Evolutionary conservation across 2,329 filamentous ascomycete genomes (phyloP).

Genomic region (Claviceps africana): DNA sequence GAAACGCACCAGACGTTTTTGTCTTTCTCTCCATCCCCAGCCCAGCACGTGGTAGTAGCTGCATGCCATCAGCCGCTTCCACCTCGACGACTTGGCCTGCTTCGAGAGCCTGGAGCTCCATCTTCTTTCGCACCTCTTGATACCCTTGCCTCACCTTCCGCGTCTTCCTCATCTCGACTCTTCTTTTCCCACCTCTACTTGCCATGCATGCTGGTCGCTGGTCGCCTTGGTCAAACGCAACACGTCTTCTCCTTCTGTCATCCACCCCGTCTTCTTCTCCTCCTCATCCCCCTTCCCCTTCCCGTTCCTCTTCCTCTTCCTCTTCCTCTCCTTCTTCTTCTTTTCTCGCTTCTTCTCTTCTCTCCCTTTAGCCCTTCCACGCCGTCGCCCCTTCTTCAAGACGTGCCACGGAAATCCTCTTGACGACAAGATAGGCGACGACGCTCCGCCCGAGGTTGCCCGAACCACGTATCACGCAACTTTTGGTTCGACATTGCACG

Average conservation of each 20-base stretch:
- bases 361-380: not conserved
- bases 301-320: not conserved
- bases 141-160: not conserved
- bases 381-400: not conserved
- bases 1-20: not conserved
- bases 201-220: slow-evolving; percentile 4
- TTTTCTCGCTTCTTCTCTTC: not conserved
- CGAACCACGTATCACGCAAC: not conserved
- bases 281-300: not conserved
- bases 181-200: not conserved
- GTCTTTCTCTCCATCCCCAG: not conserved
- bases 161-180: not conserved
- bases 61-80: not conserved
- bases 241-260: not conserved
- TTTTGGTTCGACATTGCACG: not conserved
- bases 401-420: not conserved
- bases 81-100: not conserved
- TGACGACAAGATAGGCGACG: not conserved
- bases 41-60: not conserved
- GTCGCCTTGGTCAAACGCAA: slow-evolving; percentile 1
- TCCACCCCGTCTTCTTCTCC: not conserved
- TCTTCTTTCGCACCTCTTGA: not conserved
- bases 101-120: not conserved
- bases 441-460: not conserved
- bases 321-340: not conserved